Conservation (phyloP, 2,329 filamentous ascomycete species). For the Domatiomyces globalis region DNA sequence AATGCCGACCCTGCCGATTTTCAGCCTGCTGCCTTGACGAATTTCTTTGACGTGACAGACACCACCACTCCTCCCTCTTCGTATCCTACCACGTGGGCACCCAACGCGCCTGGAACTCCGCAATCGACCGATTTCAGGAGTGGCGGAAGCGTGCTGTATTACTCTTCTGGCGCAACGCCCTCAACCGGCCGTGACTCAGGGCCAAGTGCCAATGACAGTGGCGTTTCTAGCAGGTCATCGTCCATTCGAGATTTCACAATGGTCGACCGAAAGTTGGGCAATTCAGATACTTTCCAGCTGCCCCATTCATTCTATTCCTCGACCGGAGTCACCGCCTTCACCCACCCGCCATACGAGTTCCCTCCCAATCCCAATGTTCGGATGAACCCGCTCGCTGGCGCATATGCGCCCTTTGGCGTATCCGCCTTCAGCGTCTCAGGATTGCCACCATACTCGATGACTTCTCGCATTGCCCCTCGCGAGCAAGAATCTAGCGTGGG, state of each 20-base stretch:
- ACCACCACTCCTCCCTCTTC: neutral
- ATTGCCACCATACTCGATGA: slow-evolving; percentile 3
- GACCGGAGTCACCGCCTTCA: neutral
- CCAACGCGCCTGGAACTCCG: neutral
- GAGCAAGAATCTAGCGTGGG: slow-evolving; percentile 7
- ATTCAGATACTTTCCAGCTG: slow-evolving; percentile 31
- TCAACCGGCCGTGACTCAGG: slow-evolving; percentile 25
- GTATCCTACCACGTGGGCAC: neutral
- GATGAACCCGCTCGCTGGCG: slow-evolving; percentile 24
- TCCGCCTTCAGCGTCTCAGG: slow-evolving; percentile 3
- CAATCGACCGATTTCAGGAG: neutral
- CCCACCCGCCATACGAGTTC: slow-evolving; percentile 18
- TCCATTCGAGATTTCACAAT: slow-evolving; percentile 30
- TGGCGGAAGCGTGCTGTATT: slow-evolving; percentile 26
- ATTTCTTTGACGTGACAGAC: neutral
- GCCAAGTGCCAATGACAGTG: slow-evolving; percentile 31
- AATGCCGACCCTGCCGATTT: neutral
- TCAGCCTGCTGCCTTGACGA: neutral
- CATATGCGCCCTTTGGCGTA: slow-evolving; percentile 25
- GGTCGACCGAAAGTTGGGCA: slow-evolving; percentile 37
- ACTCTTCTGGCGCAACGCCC: slow-evolving; percentile 33
- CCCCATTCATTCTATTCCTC: slow-evolving; percentile 20
- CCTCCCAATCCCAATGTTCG: slow-evolving; percentile 20
- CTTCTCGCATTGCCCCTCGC: slow-evolving; percentile 4
- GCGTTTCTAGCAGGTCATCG: slow-evolving; percentile 24